Base-by-base conservation (phyloP, 2,329 filamentous ascomycete species). In the Coniochaeta ligniaria region DNA sequence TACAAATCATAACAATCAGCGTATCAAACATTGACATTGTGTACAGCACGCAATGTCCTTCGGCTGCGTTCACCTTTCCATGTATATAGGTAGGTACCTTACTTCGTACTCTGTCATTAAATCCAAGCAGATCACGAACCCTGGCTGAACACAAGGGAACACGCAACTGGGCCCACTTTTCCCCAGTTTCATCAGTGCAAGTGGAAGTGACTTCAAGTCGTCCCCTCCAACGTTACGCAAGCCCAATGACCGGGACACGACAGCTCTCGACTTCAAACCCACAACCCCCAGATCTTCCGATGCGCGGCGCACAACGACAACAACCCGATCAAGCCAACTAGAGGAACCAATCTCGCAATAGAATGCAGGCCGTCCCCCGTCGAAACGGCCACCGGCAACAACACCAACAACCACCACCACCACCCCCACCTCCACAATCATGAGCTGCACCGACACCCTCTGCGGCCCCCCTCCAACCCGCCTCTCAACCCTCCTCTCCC, bases 401-500 rank as follows among this genome's bases (percentile, higher is more conserved):
- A 31, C 41, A 33, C 31, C 31, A 33, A 33, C 31, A 33, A 33
- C 31, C 5, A 33, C 31, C 31, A 33, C 31, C 5, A 9, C 31
- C 31, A 33, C 31, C 31, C 5, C 52, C 52, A 56, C 52, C 24
- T 6, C n/a, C 35, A 12, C n/a, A 31, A 58, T 58, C 35, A 61
- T 59, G 41, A 55, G 35, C 54, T 58, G 62, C 62, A 38, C 57
- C 24, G 54, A 60, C 28, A 54, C 57, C 58, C 60, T 57, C 56
- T 63, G 60, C 52, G 28, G 58, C 45, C 56, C 52, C 22, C 33
- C 45, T 41, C 24, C 57, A 6, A 33, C 62, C 50, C n/a, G n/a
- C n/a, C 57, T 62, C 43, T 60, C 63, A 4, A 60, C 60, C 45
- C 41, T 64, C 22, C 66, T 87, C 57, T 80, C 90, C 61, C 84